Base-by-base conservation (phyloP, 345 rosid genomes). In the Aegle marmelos region DNA sequence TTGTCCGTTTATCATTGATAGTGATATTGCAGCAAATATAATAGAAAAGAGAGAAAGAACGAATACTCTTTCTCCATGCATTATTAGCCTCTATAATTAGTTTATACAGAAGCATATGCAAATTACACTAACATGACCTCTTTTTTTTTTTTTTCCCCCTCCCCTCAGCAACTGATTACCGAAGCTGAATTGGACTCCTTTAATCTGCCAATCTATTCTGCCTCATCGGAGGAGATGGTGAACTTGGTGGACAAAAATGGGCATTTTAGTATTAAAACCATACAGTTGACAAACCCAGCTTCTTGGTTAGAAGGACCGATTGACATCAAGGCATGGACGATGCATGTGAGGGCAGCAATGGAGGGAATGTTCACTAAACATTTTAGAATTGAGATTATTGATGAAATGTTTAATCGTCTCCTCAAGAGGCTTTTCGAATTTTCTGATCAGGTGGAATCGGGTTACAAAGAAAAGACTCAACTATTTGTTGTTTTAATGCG, bases 151-250 rank as follows among this genome's bases (percentile, higher is more conserved):
- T 25, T 59, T 27, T 0, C 4, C 6, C 17, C 11, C 21, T 14
- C 28, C 13, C 3, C 13, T n/a, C 79, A 89, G 89, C 89, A 87
- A 76, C 68, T 78, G 69, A 75, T 89, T 33, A 85, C 65, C 27
- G 90, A 88, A 84, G 90, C 82, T 65, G 83, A 89, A 70, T 83
- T 86, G 11, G 87, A 91, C 72, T 77, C 82, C 19, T 87, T 90
- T 75, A 87, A 90, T 84, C 50, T 90, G 81, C 92, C 91, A 0
- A 82, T 87, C 19, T 87, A 89, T 72, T 34, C 84, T 9, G 72
- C 89, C 2, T 76, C 86, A 1, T 87, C 85, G 5, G 79, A 76
- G 28, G 89, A 84, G 82, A 84, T 90, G 73, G 59, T 74, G 27
- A 6, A 6, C 21, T 66, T 86, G 76, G 82, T 89, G 19, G 82